phyloP scores from a whole-genome alignment of 2,329 filamentous ascomycete genomes.

The Huntiella abstrusa region DNA sequence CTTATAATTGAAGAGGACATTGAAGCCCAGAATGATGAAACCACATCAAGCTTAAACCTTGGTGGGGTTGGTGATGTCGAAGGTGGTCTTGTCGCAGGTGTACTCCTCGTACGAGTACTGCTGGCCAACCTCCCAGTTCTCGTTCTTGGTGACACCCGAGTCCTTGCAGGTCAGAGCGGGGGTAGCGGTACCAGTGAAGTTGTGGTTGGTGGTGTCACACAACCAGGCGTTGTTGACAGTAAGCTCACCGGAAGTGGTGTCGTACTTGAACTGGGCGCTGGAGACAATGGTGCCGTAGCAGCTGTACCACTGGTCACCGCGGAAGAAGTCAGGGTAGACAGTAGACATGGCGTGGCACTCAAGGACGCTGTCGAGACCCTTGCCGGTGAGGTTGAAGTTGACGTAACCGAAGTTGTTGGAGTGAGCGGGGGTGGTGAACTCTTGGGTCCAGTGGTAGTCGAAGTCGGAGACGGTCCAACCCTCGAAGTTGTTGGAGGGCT shows the following conservation, averaged over 20 bases:
- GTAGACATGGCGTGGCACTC: conserved; percentile 24
- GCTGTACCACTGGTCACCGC: conserved; percentile 25
- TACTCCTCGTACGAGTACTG: conserved; percentile 17
- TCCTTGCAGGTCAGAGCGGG: not conserved
- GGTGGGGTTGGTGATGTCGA: not conserved
- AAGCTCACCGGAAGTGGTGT: conserved; percentile 19
- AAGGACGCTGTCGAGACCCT: conserved; percentile 21
- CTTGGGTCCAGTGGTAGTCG: conserved; percentile 28
- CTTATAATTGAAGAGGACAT: not conserved
- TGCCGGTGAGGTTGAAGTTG: conserved; percentile 31
- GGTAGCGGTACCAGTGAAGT: conserved; percentile 3
- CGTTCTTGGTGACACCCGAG: conserved; percentile 13
- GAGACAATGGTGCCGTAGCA: conserved; percentile 19
- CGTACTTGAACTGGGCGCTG: conserved; percentile 25
- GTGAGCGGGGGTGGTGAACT: conserved; percentile 32
- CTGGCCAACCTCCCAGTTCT: conserved; percentile 18
- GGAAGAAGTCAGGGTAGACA: conserved; percentile 30
- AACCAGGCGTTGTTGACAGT: conserved; percentile 30
- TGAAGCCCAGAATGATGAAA: not conserved
- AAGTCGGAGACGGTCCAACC: conserved; percentile 26
- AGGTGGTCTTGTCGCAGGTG: conserved; percentile 14
- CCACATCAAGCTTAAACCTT: not conserved
- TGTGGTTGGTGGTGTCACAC: conserved; percentile 17
- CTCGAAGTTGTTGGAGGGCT: conserved; percentile 12
- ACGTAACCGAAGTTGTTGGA: conserved; percentile 29